Evolutionary conservation across 1,284 basidiomycete genomes (phyloP), one percentile per base, ranked within the genome.

Genomic region (Erythrobasidium hasegawianum): DNA sequence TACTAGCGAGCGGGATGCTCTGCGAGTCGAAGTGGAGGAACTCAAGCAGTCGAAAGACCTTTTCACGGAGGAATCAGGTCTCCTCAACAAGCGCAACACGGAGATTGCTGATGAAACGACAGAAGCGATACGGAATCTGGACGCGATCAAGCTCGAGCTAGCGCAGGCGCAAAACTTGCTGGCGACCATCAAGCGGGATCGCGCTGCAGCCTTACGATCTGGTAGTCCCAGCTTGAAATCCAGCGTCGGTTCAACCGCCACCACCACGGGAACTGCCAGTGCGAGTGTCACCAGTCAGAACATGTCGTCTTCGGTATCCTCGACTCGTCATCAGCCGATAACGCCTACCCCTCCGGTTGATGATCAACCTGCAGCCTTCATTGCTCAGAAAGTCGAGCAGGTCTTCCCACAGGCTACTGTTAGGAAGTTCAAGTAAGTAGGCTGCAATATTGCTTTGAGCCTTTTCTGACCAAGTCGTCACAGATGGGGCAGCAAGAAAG

Each of bases 51-150:
- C 89, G 2, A 84, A 90, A 29, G 90, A 96, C 72, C 83, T 87
- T 43, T 89, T 89, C 79, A 79, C 94, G 18, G 93, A 96, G 73
- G 94, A 97, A 79, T 89, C 92, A 0, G 87, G 90, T 0, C 86
- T 87, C 20, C 83, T 98, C 57, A 92, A 91, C 75, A 87, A 87
- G 14, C 86, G 92, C 65, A 97, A 97, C 78, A 92, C 95, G 74
- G 89, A 94, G 76, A 82, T 97, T 11, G 88, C 87, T 4, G 88
- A 92, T 75, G 83, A 95, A 58, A 88, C 89, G 72, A 81, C 86
- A 1, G 87, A 90, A 64, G 88, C 93, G 70, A 79, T 85, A 3
- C 85, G 87, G 43, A 86, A 89, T 61, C 82, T 88, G 72, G 91
- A 94, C 65, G 75, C 78, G 0, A 70, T 78, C 49, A 77, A 79